Evolutionary conservation across 2,329 filamentous ascomycete genomes (phyloP).

Genomic region (Cadophora malorum): DNA sequence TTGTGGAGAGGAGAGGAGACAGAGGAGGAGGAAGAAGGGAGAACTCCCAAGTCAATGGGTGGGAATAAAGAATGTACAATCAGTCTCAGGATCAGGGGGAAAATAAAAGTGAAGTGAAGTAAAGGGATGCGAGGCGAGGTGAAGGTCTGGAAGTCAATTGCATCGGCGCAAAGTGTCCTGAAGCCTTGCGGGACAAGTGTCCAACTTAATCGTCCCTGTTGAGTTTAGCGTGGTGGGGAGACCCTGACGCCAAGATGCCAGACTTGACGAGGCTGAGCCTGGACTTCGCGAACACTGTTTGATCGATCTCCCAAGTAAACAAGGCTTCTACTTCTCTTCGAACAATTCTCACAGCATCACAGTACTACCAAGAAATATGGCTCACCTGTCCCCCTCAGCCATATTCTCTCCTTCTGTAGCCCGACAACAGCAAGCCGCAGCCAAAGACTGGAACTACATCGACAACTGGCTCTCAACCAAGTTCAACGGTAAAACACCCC

Average conservation of each 20-base stretch:
- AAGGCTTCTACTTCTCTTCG: background rate
- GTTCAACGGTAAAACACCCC: constrained; percentile 67
- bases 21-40: constrained; percentile 2
- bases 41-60: constrained; percentile 16
- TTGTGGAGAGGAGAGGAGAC: constrained; percentile 15
- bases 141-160: background rate
- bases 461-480: constrained; percentile 81
- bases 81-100: background rate
- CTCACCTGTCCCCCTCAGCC: constrained; percentile 52
- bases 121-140: no score
- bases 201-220: constrained; percentile 1
- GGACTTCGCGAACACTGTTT: no score
- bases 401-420: constrained; percentile 73
- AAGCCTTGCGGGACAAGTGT: constrained; percentile 14
- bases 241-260: background rate
- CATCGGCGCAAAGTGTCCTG: constrained; percentile 13
- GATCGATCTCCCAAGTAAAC: background rate
- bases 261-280: background rate
- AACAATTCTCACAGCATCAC: background rate
- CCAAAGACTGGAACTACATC: constrained; percentile 90
- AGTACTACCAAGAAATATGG: constrained; percentile 38
- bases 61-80: background rate
- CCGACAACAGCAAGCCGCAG: constrained; percentile 78
- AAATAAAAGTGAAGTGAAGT: constrained; percentile 3
- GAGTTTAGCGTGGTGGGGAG: background rate